Conservation (phyloP, 2,329 filamentous ascomycete genomes). For the Botrytis hyacinthi region DNA sequence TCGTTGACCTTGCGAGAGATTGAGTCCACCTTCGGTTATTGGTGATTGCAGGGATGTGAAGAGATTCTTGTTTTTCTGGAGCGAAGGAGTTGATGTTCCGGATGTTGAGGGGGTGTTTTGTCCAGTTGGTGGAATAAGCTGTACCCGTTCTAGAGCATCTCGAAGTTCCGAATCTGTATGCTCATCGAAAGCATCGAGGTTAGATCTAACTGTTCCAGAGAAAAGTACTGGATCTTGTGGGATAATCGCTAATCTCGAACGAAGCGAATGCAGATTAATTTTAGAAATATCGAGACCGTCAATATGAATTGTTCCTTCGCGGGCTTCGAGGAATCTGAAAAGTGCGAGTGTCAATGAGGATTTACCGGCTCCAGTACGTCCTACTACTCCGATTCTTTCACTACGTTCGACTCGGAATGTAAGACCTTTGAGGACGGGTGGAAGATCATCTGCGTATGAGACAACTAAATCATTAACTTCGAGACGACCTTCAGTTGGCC, state of each 20-base stretch:
- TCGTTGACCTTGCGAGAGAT: constrained; percentile 73
- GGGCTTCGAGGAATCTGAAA: constrained; percentile 73
- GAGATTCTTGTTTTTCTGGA: constrained; percentile 57
- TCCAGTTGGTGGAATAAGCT: constrained; percentile 46
- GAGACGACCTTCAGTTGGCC: constrained; percentile 72
- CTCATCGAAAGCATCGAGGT: constrained; percentile 73
- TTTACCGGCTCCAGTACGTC: constrained; percentile 76
- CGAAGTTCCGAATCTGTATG: constrained; percentile 66
- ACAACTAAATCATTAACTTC: constrained; percentile 73
- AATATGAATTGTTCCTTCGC: constrained; percentile 63
- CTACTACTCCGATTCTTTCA: constrained; percentile 73
- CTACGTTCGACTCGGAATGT: constrained; percentile 65
- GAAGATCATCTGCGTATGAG: constrained; percentile 67
- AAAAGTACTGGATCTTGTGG: constrained; percentile 82
- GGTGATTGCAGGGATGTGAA: constrained; percentile 61
- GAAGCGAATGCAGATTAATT: constrained; percentile 66
- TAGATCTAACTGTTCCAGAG: constrained; percentile 72
- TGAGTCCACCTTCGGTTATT: constrained; percentile 70
- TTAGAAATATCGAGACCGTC: constrained; percentile 74
- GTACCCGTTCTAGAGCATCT: constrained; percentile 68
- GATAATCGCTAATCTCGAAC: constrained; percentile 76
- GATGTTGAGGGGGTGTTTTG: constrained; percentile 41
- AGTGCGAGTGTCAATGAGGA: constrained; percentile 72
- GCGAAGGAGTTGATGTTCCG: constrained; percentile 32
- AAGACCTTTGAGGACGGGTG: constrained; percentile 67